Base-by-base conservation (phyloP, 2,329 filamentous ascomycete species). In the Stagonosporopsis vannaccii region DNA sequence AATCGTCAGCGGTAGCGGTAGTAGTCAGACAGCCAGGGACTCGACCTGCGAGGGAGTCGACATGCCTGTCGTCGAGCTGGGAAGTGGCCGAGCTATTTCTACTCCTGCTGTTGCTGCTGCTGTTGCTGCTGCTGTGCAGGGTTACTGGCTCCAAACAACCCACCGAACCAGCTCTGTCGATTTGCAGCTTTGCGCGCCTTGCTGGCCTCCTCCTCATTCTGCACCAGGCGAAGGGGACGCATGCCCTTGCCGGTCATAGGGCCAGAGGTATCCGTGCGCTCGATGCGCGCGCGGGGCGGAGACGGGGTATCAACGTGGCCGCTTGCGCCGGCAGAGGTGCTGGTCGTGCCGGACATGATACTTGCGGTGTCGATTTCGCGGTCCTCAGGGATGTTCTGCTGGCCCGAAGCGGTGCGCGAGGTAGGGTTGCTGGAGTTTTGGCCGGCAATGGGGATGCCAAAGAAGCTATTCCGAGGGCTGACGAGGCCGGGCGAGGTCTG, bases 221-320 rank as follows among this genome's bases (percentile, higher is more conserved):
- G 90, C 42, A 98, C 92, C 26, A 99, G 82, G 15, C 94, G 85
- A 62, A 99, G 80, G 6, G 94, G 94, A 32, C 93, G 85, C 56
- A 96, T 87, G 77, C 95, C 95, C 69, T 88, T 80, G 36, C 81
- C 81, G 22, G 79, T 78, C 78, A 83, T 82, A 17, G 79, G 72
- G 13, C 76, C 76, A 3, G 64, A 59, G 12, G 65, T 68, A 13
- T 68, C 65, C 39, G 68, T 75, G 11, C 77, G 74, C 12, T 76
- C 85, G 12, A 56, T 23, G 78, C 90, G 89, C 46, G 83, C 81
- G 52, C 84, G 82, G 2, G 85, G 84, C 9, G 84, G 84, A 28
- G 68, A 72, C 0, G 76, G 75, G 0, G 75, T 75, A 35, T 77
- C 75, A 26, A 75, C 67, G 50, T 66, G 68, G 15, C 63, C 60